These are phyloP conservation scores for Cryptococcus floricola DNA, from an alignment of 1,284 basidiomycete genomes.

Conservation along the genomic window DNA sequence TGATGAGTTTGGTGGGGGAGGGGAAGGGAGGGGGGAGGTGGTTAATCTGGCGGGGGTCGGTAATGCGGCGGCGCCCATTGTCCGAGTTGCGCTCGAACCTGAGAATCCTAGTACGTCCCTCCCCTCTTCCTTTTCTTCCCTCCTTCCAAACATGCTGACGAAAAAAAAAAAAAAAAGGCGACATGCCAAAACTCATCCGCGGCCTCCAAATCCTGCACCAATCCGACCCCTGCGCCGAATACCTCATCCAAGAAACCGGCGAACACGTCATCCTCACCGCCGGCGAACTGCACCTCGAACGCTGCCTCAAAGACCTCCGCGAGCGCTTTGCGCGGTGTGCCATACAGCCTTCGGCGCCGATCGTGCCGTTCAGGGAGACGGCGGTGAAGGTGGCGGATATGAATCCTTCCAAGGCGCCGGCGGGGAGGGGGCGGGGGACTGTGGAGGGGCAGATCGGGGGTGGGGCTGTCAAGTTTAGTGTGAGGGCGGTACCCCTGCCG, in stretches of 20 bases:
- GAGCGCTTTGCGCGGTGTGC: conserved; percentile 92
- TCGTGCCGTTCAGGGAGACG: conserved; percentile 97
- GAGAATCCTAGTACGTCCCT: conserved; percentile 58
- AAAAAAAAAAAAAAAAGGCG: conserved; percentile 52
- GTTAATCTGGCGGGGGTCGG: conserved; percentile 79
- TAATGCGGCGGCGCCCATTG: conserved; percentile 75
- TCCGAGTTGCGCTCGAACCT: conserved; percentile 92
- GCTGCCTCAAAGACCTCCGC: conserved; percentile 89
- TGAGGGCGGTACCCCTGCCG: conserved; percentile 80
- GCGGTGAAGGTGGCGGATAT: conserved; percentile 82
- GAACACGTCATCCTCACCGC: conserved; percentile 97
- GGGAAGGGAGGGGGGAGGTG: conserved; percentile 52
- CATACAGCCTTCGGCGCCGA: conserved; percentile 89
- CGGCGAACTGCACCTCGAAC: conserved; percentile 94
- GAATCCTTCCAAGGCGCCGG: conserved; percentile 69
- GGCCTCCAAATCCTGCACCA: conserved; percentile 89
- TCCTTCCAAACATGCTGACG: not conserved
- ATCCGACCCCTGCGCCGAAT: conserved; percentile 95
- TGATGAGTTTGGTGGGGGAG: conserved; percentile 27
- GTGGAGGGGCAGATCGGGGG: conserved; percentile 66
- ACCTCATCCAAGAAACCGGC: conserved; percentile 92
- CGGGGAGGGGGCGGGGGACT: conserved; percentile 70
- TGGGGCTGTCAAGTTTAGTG: conserved; percentile 72
- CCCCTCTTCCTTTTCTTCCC: not conserved
- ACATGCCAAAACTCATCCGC: conserved; percentile 85